Evolutionary conservation across 2,329 filamentous ascomycete species (phyloP).

Genomic region (Dactylellina leptospora): DNA sequence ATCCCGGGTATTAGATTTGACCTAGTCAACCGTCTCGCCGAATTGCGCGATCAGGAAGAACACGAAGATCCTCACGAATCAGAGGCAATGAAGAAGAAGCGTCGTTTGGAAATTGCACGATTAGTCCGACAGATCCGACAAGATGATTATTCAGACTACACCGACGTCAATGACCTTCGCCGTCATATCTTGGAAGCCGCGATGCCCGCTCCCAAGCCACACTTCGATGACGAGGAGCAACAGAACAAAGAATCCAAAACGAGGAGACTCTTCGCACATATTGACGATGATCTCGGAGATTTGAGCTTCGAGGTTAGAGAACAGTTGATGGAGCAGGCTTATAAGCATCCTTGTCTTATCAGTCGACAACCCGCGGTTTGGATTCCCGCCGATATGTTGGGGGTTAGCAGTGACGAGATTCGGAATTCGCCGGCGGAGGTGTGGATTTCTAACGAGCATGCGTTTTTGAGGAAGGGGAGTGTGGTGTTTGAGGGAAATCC

Average conservation of each 20-base stretch:
- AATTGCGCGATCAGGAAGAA: conserved; percentile 38
- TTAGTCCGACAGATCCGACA: conserved; percentile 59
- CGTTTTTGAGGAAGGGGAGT: conserved; percentile 82
- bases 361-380: conserved; percentile 87
- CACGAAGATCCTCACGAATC: conserved; percentile 8
- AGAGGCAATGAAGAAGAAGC: conserved; percentile 30
- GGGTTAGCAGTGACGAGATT: conserved; percentile 88
- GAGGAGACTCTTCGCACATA: conserved; percentile 78
- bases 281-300: conserved; percentile 93
- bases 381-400: conserved; percentile 90
- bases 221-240: conserved; percentile 63
- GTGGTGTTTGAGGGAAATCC: conserved; percentile 86
- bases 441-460: conserved; percentile 90
- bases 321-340: conserved; percentile 82
- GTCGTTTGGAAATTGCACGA: conserved; percentile 34
- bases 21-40: conserved; percentile 36
- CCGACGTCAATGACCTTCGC: conserved; percentile 64
- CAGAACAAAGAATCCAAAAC: conserved; percentile 71
- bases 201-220: conserved; percentile 64
- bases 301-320: conserved; percentile 89
- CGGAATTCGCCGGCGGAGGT: conserved; percentile 79
- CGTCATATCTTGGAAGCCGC: conserved; percentile 69
- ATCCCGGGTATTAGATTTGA: conserved; percentile 42
- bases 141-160: conserved; percentile 61
- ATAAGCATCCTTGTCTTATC: conserved; percentile 86